A percentile compares a stretch with the other conserved stretches of the same genome.
Conservation (phyloP, 768 basidiomycete species). For the Termitomyces sp. region DNA sequence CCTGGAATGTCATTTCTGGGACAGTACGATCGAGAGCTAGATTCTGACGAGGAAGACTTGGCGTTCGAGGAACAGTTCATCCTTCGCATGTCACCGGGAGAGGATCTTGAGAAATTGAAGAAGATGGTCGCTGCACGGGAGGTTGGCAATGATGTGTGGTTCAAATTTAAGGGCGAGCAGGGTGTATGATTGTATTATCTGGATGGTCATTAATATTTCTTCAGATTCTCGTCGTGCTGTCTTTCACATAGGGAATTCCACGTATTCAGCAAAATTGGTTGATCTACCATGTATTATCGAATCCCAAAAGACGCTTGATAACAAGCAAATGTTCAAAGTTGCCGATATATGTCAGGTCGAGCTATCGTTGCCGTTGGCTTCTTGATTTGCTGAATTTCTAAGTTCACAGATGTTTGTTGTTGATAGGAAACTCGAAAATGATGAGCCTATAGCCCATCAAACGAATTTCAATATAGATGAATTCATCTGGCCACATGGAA, state of each 20-base stretch:
- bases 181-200: neutral
- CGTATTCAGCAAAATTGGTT: slow-evolving; percentile 90
- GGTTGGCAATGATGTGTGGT: slow-evolving; percentile 83
- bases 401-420: slow-evolving; percentile 83
- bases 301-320: slow-evolving; percentile 93
- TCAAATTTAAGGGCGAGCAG: slow-evolving; percentile 90
- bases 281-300: slow-evolving; percentile 95
- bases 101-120: slow-evolving; percentile 73
- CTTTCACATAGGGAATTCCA: slow-evolving; percentile 79
- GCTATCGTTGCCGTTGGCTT: slow-evolving; percentile 3
- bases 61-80: slow-evolving; percentile 98
- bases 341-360: slow-evolving; percentile 95
- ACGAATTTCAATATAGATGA: slow-evolving; percentile 88
- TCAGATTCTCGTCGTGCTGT: slow-evolving; percentile 87
- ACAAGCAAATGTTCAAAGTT: slow-evolving; percentile 97
- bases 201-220: neutral
- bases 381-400: slow-evolving; percentile 7
- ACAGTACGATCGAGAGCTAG: slow-evolving; percentile 89
- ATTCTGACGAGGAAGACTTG: slow-evolving; percentile 93
- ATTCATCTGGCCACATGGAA: slow-evolving; percentile 95
- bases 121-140: slow-evolving; percentile 83
- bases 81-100: slow-evolving; percentile 81
- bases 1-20: slow-evolving; percentile 89
- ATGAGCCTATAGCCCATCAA: slow-evolving; percentile 59
- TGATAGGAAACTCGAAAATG: slow-evolving; percentile 67